Evolutionary conservation across 2,329 filamentous ascomycete genomes (phyloP).

Genomic region (Pestalotiopsis sp.): DNA sequence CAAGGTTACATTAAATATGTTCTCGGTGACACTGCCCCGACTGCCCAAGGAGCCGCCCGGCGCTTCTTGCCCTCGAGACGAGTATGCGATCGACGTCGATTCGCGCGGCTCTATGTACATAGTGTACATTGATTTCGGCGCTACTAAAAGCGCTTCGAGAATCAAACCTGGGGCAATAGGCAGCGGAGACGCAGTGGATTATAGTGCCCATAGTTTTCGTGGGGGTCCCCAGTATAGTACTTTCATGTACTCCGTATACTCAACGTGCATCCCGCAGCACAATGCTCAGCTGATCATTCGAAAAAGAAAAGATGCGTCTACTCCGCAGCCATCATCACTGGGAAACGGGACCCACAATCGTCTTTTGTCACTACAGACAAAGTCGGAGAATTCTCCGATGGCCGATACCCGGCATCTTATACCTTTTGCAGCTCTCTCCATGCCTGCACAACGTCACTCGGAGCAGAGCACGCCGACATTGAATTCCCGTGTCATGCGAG

Average conservation of each 20-base stretch:
- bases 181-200: background rate
- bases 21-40: background rate
- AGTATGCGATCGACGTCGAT: background rate
- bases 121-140: background rate
- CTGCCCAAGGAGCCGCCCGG: background rate
- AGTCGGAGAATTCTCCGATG: background rate
- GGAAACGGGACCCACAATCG: background rate
- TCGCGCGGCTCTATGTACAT: background rate
- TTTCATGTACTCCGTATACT: background rate
- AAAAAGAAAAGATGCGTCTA: background rate
- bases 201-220: background rate
- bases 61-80: background rate
- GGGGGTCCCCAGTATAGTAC: background rate
- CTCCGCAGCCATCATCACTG: background rate
- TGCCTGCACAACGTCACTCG: background rate
- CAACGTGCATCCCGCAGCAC: background rate
- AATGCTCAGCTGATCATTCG: background rate
- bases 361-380: background rate
- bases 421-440: background rate
- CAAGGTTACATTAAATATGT: background rate
- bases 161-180: background rate
- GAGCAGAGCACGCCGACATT: background rate
- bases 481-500: background rate
- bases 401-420: background rate
- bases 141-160: background rate